phyloP scores from a whole-genome alignment of 2,329 filamentous ascomycete species.

The Lasiodiplodia theobromae region DNA sequence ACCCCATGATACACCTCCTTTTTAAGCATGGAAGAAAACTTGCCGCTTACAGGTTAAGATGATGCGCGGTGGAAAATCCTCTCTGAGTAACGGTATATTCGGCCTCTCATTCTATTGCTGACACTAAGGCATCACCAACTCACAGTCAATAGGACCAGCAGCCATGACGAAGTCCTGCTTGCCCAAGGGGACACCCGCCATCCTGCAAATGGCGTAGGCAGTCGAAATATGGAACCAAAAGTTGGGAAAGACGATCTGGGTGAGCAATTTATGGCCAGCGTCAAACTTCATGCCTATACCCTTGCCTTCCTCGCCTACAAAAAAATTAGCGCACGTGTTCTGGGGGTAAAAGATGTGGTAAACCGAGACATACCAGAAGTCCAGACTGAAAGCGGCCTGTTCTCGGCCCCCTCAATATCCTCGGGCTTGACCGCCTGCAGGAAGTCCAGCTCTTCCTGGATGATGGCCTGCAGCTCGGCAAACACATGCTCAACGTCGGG shows the following conservation, averaged over 20 bases:
- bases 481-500: slow-evolving; percentile 59
- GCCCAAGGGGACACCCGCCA: slow-evolving; percentile 67
- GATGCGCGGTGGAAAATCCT: too few species aligned
- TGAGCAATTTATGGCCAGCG: slow-evolving; percentile 48
- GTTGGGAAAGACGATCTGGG: slow-evolving; percentile 63
- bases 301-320: slow-evolving; percentile 44
- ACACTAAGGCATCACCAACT: neutral
- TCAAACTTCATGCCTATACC: slow-evolving; percentile 49
- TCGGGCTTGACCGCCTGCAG: slow-evolving; percentile 54
- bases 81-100: too few species aligned
- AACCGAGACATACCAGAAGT: neutral
- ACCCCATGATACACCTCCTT: too few species aligned
- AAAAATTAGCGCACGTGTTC: neutral
- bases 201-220: slow-evolving; percentile 67
- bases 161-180: slow-evolving; percentile 60
- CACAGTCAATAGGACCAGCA: neutral
- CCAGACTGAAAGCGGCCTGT: neutral
- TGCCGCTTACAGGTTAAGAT: too few species aligned
- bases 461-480: slow-evolving; percentile 55
- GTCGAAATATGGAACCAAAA: slow-evolving; percentile 69
- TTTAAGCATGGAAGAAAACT: too few species aligned
- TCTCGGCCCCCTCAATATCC: slow-evolving; percentile 47
- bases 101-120: neutral
- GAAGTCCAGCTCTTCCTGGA: slow-evolving; percentile 56
- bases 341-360: neutral